A percentile compares a stretch with the other conserved stretches of the same genome.
Evolutionary conservation across 2,329 filamentous ascomycete species (phyloP).

Genomic region (Botrytis elliptica): DNA sequence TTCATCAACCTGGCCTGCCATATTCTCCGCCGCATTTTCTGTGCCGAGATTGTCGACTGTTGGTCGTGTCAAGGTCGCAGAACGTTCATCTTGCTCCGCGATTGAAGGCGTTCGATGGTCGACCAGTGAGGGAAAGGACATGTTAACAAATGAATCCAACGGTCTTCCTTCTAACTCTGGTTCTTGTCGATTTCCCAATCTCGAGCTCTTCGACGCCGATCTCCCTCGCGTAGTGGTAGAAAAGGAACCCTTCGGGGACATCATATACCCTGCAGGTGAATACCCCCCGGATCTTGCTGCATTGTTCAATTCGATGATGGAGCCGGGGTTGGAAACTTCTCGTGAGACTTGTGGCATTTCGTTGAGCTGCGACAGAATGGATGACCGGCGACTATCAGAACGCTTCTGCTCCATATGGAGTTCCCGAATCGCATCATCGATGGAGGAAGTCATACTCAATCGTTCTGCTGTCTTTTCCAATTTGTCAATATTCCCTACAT

Average conservation of each 20-base stretch:
- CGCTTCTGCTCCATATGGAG: conserved; percentile 70
- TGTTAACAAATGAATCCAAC: conserved; percentile 38
- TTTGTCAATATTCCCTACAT: conserved; percentile 66
- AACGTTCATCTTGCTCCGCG: conserved; percentile 34
- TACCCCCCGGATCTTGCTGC: conserved; percentile 68
- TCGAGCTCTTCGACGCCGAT: conserved; percentile 55
- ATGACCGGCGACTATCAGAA: conserved; percentile 65
- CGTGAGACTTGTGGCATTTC: conserved; percentile 37
- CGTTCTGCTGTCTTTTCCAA: conserved; percentile 75
- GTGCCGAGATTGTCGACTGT: conserved; percentile 27
- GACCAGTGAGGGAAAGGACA: conserved; percentile 29
- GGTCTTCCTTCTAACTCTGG: conserved; percentile 39
- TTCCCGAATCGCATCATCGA: conserved; percentile 74
- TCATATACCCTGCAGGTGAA: conserved; percentile 65
- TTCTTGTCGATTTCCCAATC: conserved; percentile 37
- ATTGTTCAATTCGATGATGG: conserved; percentile 69
- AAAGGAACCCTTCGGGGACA: conserved; percentile 64
- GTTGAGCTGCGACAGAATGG: conserved; percentile 50
- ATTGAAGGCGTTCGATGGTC: conserved; percentile 30
- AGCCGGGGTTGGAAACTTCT: conserved; percentile 51
- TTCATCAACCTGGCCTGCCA: conserved; percentile 24
- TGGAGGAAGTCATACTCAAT: conserved; percentile 69
- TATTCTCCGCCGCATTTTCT: conserved; percentile 20
- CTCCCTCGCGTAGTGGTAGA: conserved; percentile 47
- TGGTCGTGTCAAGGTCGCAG: conserved; percentile 31